Evolutionary conservation across 1,284 basidiomycete species (phyloP).

Genomic region (Spongiforma sp.): DNA sequence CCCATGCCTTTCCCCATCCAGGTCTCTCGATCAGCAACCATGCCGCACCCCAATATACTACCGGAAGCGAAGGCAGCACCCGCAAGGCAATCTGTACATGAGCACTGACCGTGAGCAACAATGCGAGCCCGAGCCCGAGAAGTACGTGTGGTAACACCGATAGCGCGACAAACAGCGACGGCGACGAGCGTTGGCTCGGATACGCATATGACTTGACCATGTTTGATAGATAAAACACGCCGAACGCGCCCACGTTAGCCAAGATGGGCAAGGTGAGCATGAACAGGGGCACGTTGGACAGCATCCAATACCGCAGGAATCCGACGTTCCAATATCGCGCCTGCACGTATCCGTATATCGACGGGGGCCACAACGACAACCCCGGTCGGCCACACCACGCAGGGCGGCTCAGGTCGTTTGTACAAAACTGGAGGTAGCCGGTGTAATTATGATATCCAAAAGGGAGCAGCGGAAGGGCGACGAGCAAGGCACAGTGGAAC

Average conservation of each 20-base stretch:
- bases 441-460: slow-evolving; percentile 74
- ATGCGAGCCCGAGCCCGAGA: slow-evolving; percentile 64
- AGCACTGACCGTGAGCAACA: slow-evolving; percentile 77
- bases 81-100: slow-evolving; percentile 94
- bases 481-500: slow-evolving; percentile 45
- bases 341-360: slow-evolving; percentile 88
- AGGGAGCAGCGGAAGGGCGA: slow-evolving; percentile 59
- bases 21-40: slow-evolving; percentile 58
- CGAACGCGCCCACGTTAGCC: slow-evolving; percentile 49
- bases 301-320: slow-evolving; percentile 87
- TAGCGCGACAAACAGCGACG: slow-evolving; percentile 37
- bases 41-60: slow-evolving; percentile 86
- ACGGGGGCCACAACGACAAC: too few relatives aligned
- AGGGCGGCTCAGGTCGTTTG: slow-evolving; percentile 8
- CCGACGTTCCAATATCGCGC: slow-evolving; percentile 88
- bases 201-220: too few relatives aligned
- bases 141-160: slow-evolving; percentile 68
- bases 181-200: too few relatives aligned
- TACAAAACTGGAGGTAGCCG: slow-evolving; percentile 74
- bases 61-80: slow-evolving; percentile 78
- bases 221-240: slow-evolving; percentile 36
- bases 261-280: slow-evolving; percentile 79
- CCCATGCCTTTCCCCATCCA: slow-evolving; percentile 57
- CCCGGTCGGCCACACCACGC: slow-evolving; percentile 67
- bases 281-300: slow-evolving; percentile 88